These are phyloP conservation scores for Moesziomyces antarcticus DNA, from an alignment of 1,284 basidiomycete species.

Conservation along the genomic window DNA sequence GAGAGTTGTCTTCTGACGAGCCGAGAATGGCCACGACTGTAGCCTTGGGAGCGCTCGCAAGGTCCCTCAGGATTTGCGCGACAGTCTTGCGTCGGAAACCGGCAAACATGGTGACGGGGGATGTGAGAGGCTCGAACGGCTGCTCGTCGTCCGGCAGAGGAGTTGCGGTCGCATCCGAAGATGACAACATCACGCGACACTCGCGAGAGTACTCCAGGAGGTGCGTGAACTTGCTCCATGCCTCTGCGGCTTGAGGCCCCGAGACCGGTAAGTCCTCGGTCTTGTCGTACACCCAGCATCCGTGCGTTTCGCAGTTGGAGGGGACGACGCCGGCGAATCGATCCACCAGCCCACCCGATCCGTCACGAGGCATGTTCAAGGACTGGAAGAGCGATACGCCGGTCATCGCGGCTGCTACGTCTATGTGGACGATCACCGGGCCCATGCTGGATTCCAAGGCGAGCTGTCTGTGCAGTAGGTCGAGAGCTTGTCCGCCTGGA, in stretches of 20 bases:
- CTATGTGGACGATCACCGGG: slow-evolving; percentile 73
- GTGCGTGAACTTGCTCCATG: slow-evolving; percentile 43
- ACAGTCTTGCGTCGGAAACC: slow-evolving; percentile 26
- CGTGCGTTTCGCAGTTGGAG: not conserved
- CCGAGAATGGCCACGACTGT: not conserved
- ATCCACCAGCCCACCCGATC: slow-evolving; percentile 2
- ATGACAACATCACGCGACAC: slow-evolving; percentile 20
- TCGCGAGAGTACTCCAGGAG: slow-evolving; percentile 36
- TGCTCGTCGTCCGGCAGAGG: slow-evolving; percentile 12
- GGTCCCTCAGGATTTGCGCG: slow-evolving; percentile 14
- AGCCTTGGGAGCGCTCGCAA: slow-evolving; percentile 5
- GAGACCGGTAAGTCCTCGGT: slow-evolving; percentile 43
- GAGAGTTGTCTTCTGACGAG: not conserved
- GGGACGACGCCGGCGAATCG: slow-evolving; percentile 7
- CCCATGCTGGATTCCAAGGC: not conserved
- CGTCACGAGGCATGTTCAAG: slow-evolving; percentile 69
- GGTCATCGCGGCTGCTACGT: slow-evolving; percentile 85
- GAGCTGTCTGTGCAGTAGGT: slow-evolving; percentile 72
- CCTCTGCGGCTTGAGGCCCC: slow-evolving; percentile 11
- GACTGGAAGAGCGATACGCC: slow-evolving; percentile 91
- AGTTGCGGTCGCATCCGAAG: not conserved
- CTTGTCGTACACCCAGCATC: slow-evolving; percentile 60
- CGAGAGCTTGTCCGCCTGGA: slow-evolving; percentile 84
- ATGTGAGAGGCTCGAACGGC: slow-evolving; percentile 27
- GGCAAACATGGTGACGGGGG: slow-evolving; percentile 15